Conservation (phyloP, 768 basidiomycete genomes). For the Inosperma sp. region DNA sequence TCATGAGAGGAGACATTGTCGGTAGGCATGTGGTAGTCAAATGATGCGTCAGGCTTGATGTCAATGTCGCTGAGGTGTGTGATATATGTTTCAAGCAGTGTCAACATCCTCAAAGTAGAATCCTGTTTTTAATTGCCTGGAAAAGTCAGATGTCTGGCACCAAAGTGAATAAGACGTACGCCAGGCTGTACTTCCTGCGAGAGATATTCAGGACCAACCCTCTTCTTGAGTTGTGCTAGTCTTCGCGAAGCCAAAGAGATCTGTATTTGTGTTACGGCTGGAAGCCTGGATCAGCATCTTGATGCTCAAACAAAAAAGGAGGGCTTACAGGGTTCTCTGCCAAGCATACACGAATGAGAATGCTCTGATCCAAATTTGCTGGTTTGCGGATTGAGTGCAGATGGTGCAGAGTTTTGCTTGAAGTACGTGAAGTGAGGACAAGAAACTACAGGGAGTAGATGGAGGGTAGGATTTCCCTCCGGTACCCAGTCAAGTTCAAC, state of each 20-base stretch:
- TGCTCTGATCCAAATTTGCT: conserved; percentile 86
- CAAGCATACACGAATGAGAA: conserved; percentile 78
- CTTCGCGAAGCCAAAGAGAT: conserved; percentile 54
- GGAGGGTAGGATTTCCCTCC: conserved; percentile 50
- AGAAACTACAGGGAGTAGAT: conserved; percentile 65
- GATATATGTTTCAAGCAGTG: conserved; percentile 58
- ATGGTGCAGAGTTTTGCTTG: conserved; percentile 49
- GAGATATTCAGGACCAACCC: conserved; percentile 5
- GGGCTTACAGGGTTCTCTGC: conserved; percentile 61
- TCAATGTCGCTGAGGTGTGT: conserved; percentile 47
- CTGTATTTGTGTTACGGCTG: conserved; percentile 65
- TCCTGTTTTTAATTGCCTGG: conserved; percentile 12
- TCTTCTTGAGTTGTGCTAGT: conserved; percentile 43
- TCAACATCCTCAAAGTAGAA: conserved; percentile 42
- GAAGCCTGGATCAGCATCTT: conserved; percentile 11
- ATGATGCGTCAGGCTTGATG: conserved; percentile 38
- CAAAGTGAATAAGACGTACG: conserved; percentile 10
- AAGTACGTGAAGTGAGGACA: conserved; percentile 85
- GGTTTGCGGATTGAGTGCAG: conserved; percentile 37
- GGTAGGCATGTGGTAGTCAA: conserved; percentile 64
- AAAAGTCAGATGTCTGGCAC: neutral
- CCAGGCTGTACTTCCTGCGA: conserved; percentile 4
- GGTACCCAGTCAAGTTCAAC: conserved; percentile 70
- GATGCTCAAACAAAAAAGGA: neutral
- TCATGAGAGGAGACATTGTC: conserved; percentile 65